phyloP scores from a whole-genome alignment of 192 early-diverging fungal species.

The Oehlia diaphana region DNA sequence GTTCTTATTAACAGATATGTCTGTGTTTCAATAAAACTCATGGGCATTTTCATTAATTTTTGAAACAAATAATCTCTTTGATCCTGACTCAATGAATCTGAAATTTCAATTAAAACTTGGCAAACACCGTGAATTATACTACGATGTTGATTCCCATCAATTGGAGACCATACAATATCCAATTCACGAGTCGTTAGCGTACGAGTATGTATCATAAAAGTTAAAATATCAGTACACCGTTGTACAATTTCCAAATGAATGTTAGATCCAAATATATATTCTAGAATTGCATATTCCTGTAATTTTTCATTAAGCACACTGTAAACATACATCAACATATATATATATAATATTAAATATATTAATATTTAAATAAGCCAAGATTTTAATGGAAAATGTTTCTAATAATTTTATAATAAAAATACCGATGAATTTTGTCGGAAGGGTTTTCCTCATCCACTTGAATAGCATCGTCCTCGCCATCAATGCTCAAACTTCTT shows the following conservation, averaged over 20 bases:
- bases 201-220: conserved; percentile 43
- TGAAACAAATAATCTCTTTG: conserved; percentile 38
- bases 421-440: conserved; percentile 25
- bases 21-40: conserved; percentile 36
- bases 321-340: background rate
- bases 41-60: conserved; percentile 41
- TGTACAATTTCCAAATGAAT: conserved; percentile 52
- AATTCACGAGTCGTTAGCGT: conserved; percentile 39
- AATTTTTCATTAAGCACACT: conserved; percentile 39
- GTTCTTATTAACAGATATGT: conserved; percentile 30
- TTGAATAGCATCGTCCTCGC: conserved; percentile 14
- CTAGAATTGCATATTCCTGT: conserved; percentile 39
- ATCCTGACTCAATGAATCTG: conserved; percentile 37
- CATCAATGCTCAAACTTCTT: conserved; percentile 27
- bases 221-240: conserved; percentile 44
- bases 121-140: conserved; percentile 49
- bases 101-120: conserved; percentile 45
- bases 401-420: background rate
- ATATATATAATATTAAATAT: background rate
- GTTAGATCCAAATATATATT: conserved; percentile 49
- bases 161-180: conserved; percentile 45
- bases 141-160: conserved; percentile 51
- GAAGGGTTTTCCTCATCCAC: conserved; percentile 17
- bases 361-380: background rate
- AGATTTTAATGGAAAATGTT: too few relatives aligned